A percentile compares a stretch with the other conserved stretches of the same genome.
phyloP scores from a whole-genome alignment of 2,329 filamentous ascomycete species.

The Ophiosphaerella korrae region DNA sequence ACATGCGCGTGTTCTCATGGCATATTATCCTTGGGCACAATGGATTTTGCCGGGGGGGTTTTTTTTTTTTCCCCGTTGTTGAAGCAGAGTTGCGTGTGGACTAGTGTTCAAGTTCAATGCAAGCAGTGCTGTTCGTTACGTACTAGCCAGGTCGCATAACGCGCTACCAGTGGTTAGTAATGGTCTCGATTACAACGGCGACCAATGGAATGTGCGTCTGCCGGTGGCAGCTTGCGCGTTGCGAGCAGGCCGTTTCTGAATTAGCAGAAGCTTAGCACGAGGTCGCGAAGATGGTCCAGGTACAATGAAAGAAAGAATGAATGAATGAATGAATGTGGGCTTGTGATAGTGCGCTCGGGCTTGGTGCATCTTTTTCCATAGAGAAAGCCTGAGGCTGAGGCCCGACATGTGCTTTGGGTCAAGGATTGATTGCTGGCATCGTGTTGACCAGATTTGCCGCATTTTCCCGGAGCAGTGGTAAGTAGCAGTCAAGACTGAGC shows the following conservation, averaged over 20 bases:
- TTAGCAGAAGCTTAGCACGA: constrained; percentile 7
- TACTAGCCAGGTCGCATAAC: constrained; percentile 18
- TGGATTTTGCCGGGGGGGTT: constrained; percentile 3
- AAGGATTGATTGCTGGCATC: constrained; percentile 5
- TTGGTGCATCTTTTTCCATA: constrained; percentile 7
- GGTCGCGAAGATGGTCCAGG: background rate
- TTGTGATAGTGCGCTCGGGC: constrained; percentile 8
- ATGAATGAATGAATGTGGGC: too few species aligned
- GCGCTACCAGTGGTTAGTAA: constrained; percentile 17
- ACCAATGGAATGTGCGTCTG: constrained; percentile 8
- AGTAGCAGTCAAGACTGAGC: constrained; percentile 13
- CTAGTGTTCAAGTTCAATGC: constrained; percentile 22
- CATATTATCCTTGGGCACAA: too few species aligned
- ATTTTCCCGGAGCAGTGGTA: constrained; percentile 16
- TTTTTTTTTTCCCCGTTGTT: constrained; percentile 24
- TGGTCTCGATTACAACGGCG: constrained; percentile 14
- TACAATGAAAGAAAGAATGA: too few species aligned
- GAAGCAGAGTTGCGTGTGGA: constrained; percentile 6
- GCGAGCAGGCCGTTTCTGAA: constrained; percentile 5
- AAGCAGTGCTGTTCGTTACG: constrained; percentile 24
- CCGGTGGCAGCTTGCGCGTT: constrained; percentile 4
- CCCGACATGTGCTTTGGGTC: background rate
- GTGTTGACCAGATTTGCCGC: constrained; percentile 16
- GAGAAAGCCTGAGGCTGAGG: background rate
- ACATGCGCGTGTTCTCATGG: background rate